Evolutionary conservation across 2,329 filamentous ascomycete species (phyloP).

Genomic region (Ceratocystis huliohia): DNA sequence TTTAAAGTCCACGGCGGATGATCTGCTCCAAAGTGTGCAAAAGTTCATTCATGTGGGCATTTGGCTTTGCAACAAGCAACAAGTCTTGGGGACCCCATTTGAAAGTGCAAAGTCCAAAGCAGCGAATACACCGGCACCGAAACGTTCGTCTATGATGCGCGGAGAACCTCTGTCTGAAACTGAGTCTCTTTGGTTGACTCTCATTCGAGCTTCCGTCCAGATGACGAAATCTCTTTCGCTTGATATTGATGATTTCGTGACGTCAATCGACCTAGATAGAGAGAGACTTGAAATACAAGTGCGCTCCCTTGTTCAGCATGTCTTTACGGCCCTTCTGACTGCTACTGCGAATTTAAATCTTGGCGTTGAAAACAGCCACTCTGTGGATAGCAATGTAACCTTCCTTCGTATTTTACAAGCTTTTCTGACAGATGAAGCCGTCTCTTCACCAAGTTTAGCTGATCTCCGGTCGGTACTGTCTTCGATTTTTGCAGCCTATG

Average conservation of each 20-base stretch:
- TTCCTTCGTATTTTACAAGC: slow-evolving; percentile 82
- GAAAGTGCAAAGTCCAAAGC: neutral
- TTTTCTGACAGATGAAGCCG: slow-evolving; percentile 72
- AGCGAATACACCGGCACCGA: neutral
- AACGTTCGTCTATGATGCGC: slow-evolving; percentile 8
- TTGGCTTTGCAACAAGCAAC: slow-evolving; percentile 81
- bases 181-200: slow-evolving; percentile 46
- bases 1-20: slow-evolving; percentile 53
- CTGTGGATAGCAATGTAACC: slow-evolving; percentile 47
- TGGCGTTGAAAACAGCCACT: neutral
- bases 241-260: slow-evolving; percentile 23
- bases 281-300: slow-evolving; percentile 54
- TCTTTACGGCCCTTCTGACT: slow-evolving; percentile 74
- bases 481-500: slow-evolving; percentile 89
- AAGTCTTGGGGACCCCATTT: neutral
- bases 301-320: slow-evolving; percentile 72
- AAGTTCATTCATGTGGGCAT: slow-evolving; percentile 90
- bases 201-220: slow-evolving; percentile 48
- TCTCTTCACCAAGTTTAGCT: slow-evolving; percentile 70
- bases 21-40: slow-evolving; percentile 64
- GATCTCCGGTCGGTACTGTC: slow-evolving; percentile 74
- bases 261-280: slow-evolving; percentile 34
- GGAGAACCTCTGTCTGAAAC: slow-evolving; percentile 38
- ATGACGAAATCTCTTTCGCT: slow-evolving; percentile 32
- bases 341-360: slow-evolving; percentile 40